These are phyloP conservation scores for Gaeumannomyces sp. DNA, from an alignment of 2,329 filamentous ascomycete species.

Conservation along the genomic window DNA sequence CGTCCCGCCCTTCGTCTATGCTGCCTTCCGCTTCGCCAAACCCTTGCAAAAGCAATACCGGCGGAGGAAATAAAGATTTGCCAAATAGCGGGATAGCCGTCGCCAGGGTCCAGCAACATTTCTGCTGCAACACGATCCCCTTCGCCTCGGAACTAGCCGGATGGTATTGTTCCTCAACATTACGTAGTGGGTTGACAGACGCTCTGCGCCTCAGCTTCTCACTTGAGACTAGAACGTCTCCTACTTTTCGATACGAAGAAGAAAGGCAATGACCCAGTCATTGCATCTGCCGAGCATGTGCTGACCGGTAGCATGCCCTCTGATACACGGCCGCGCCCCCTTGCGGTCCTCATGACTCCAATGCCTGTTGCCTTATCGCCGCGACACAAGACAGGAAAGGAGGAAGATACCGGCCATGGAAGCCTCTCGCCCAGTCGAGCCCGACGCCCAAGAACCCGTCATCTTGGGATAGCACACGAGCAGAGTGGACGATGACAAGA, in stretches of 20 bases:
- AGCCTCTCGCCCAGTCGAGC: neutral
- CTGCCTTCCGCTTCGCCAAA: neutral
- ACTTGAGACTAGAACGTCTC: neutral
- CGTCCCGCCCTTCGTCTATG: neutral
- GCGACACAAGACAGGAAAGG: neutral
- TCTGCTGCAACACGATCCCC: too few species aligned
- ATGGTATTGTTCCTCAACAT: neutral
- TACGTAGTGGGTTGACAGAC: neutral
- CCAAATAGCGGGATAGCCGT: neutral
- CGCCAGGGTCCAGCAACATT: neutral
- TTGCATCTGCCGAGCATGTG: neutral
- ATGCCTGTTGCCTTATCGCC: neutral
- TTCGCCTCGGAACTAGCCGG: neutral
- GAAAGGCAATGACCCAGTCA: neutral
- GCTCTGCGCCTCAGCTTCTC: neutral
- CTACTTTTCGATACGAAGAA: neutral
- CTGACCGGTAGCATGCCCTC: neutral
- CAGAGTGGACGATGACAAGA: neutral
- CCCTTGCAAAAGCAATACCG: neutral
- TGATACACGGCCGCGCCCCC: neutral
- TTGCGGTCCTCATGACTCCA: neutral
- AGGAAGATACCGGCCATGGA: neutral
- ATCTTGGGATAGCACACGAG: neutral
- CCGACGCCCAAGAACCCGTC: neutral
- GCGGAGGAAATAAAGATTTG: neutral